Conservation (phyloP, 352 stramenopile genomes). For the Pilasporangium apinafurcum region DNA sequence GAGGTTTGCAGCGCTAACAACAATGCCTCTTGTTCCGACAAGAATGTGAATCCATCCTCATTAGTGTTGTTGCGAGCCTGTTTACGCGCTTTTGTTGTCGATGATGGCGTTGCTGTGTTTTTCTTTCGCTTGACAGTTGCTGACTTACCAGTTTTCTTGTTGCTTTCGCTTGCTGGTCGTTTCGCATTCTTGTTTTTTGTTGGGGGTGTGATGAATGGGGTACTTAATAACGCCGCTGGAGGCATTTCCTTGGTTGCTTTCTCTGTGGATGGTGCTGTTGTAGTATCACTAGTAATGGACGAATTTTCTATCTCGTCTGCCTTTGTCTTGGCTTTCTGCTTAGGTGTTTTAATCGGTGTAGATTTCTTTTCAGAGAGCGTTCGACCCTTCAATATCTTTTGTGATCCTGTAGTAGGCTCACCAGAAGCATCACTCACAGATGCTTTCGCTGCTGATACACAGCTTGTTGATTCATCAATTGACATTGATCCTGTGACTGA, state of each 20-base stretch:
- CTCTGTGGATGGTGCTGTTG: background rate
- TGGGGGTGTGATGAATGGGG: too few species aligned
- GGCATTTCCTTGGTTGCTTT: background rate
- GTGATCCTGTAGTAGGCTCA: background rate
- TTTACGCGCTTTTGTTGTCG: background rate
- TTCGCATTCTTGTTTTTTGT: background rate
- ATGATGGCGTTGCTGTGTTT: slow-evolving; percentile 1
- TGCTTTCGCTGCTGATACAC: background rate
- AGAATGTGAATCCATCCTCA: slow-evolving; percentile 7
- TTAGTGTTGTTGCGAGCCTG: background rate
- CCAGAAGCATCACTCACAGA: background rate
- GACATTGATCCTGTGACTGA: background rate
- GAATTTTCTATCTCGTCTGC: too few species aligned
- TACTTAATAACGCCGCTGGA: background rate
- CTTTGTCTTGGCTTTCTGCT: background rate
- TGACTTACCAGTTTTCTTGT: background rate
- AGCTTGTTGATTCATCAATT: background rate
- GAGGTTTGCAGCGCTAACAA: slow-evolving; percentile 11
- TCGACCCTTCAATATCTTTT: background rate
- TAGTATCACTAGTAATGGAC: too few species aligned
- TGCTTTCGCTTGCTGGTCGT: background rate
- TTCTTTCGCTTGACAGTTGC: slow-evolving; percentile 5
- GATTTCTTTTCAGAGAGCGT: background rate
- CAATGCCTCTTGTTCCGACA: slow-evolving; percentile 13
- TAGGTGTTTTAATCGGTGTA: background rate